Percentiles rank a stretch among this genome's conserved stretches.
These are phyloP conservation scores for Fusarium pseudonygamai DNA, from an alignment of 2,329 filamentous ascomycete genomes.

Conservation along the genomic window DNA sequence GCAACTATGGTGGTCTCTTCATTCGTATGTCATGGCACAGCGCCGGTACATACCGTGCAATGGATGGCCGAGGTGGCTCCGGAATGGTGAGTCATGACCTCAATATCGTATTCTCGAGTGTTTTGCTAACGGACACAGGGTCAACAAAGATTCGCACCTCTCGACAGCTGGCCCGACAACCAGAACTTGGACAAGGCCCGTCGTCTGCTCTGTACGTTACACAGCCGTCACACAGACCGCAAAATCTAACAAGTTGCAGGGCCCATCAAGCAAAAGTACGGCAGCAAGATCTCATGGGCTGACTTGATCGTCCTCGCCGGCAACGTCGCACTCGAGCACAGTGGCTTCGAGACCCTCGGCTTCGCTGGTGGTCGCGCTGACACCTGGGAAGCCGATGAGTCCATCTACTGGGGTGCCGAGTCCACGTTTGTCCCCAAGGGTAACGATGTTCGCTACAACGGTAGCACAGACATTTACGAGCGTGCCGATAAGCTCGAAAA, in stretches of 20 bases:
- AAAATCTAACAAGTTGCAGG: constrained; percentile 9
- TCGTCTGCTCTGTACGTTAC: constrained; percentile 68
- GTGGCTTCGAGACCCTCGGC: constrained; percentile 78
- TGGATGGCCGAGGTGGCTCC: constrained; percentile 78
- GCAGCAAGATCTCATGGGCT: constrained; percentile 83
- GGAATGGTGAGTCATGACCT: constrained; percentile 56
- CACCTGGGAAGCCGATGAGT: constrained; percentile 79
- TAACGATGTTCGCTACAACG: constrained; percentile 76
- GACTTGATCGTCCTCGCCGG: constrained; percentile 77
- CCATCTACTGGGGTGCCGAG: constrained; percentile 81
- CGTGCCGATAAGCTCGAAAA: constrained; percentile 68
- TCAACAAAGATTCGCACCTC: constrained; percentile 81
- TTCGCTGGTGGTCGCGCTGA: constrained; percentile 78
- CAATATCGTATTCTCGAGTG: neutral
- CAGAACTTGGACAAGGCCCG: constrained; percentile 82
- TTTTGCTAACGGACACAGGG: constrained; percentile 50
- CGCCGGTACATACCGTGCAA: constrained; percentile 79
- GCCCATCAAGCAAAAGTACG: constrained; percentile 88
- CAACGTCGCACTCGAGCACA: constrained; percentile 80
- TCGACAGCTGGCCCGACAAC: constrained; percentile 86
- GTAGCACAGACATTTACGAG: constrained; percentile 63
- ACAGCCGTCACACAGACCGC: fast-evolving
- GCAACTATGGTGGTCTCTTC: constrained; percentile 83
- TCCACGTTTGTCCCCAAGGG: constrained; percentile 71
- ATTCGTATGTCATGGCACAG: constrained; percentile 86